A percentile compares a stretch with the other conserved stretches of the same genome.
Conservation (phyloP, 2,329 filamentous ascomycete species). For the Neonectria hederae region DNA sequence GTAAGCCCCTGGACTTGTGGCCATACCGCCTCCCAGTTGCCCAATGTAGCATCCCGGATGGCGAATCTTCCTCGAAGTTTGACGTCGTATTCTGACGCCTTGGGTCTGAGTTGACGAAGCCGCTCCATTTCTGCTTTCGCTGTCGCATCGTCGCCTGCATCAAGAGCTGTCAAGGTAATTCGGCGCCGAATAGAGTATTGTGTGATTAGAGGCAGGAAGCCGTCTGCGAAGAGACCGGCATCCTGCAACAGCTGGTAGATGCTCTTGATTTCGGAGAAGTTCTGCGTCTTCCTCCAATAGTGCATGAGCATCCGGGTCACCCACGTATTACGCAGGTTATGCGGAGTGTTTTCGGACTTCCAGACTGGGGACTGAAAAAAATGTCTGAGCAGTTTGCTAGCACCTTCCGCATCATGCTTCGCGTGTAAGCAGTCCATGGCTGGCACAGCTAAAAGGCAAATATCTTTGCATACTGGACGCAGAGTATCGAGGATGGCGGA, state of each 20-base stretch:
- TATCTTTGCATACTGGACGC: constrained; percentile 35
- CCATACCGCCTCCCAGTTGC: constrained; percentile 41
- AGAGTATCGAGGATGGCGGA: constrained; percentile 34
- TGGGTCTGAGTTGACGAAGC: constrained; percentile 34
- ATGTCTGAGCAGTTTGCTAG: constrained; percentile 26
- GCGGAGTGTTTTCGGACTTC: neutral
- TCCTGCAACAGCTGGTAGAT: constrained; percentile 43
- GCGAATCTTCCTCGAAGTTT: constrained; percentile 42
- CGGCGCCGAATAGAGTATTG: constrained; percentile 45
- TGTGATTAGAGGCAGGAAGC: constrained; percentile 25
- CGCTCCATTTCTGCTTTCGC: constrained; percentile 39
- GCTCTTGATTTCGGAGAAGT: constrained; percentile 35
- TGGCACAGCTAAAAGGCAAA: constrained; percentile 36
- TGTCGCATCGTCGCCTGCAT: constrained; percentile 42
- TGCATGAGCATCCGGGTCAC: constrained; percentile 37
- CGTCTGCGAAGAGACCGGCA: constrained; percentile 40
- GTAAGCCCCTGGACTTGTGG: constrained; percentile 37
- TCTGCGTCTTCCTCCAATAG: constrained; percentile 39
- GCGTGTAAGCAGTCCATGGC: constrained; percentile 34
- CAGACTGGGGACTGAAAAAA: constrained; percentile 20
- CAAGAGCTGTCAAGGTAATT: constrained; percentile 40
- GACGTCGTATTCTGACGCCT: constrained; percentile 35
- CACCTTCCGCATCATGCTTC: constrained; percentile 27
- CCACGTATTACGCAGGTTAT: constrained; percentile 32
- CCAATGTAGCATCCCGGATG: constrained; percentile 41